Percentiles rank a stretch among this genome's conserved stretches.
Evolutionary conservation across 805 yeast genomes (phyloP).

Genomic region (Suhomyces emberorum): DNA sequence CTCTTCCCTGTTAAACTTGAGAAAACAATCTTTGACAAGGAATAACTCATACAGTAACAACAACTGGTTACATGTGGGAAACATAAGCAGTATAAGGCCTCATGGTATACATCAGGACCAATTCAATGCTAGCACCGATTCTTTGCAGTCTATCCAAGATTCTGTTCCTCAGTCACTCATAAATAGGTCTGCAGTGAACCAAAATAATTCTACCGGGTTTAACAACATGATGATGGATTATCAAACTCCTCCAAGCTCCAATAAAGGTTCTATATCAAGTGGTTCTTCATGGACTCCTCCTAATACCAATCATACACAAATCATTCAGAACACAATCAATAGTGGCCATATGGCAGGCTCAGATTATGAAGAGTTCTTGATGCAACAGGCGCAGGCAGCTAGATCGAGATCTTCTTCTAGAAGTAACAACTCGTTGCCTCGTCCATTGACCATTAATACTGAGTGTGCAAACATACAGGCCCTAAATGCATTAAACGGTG

Average conservation of each 20-base stretch:
- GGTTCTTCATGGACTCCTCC: conserved; percentile 11
- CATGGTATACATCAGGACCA: conserved; percentile 16
- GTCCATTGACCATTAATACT: conserved; percentile 37
- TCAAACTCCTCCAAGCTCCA: conserved; percentile 38
- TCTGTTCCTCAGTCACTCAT: conserved; percentile 41
- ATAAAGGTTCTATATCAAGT: conserved; percentile 27
- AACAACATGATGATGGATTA: conserved; percentile 40
- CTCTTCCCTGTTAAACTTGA: conserved; percentile 33
- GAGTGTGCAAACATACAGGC: conserved; percentile 30
- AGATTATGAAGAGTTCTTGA: conserved; percentile 34
- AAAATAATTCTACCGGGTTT: conserved; percentile 14
- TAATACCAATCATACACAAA: conserved; percentile 4
- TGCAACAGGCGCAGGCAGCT: conserved; percentile 15
- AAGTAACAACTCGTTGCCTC: conserved; percentile 25
- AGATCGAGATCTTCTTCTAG: conserved; percentile 22
- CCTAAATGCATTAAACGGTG: conserved; percentile 20
- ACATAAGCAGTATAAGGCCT: conserved; percentile 33
- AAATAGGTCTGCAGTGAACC: conserved; percentile 25
- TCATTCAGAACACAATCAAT: conserved; percentile 7
- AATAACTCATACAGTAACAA: conserved; percentile 35
- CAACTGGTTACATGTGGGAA: conserved; percentile 45
- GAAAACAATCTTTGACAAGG: conserved; percentile 43
- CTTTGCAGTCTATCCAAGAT: conserved; percentile 43
- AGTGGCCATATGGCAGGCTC: conserved; percentile 6
- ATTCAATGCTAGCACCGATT: conserved; percentile 32